Percentiles rank a stretch among this genome's conserved stretches.
phyloP scores from a whole-genome alignment of 768 basidiomycete species.

The Hericium alpestre region DNA sequence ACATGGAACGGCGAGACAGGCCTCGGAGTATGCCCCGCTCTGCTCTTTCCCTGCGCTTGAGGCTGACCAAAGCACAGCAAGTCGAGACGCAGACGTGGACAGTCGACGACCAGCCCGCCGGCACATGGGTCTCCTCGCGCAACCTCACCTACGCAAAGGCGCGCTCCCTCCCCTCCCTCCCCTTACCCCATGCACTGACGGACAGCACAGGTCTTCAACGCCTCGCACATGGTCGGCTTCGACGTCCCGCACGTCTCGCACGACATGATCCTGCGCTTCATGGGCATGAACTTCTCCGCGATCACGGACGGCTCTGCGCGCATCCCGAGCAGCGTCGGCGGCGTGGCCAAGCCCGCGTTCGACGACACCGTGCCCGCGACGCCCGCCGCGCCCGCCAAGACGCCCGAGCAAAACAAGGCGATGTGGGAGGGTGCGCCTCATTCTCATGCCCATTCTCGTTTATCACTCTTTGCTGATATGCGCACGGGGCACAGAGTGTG shows the following conservation, averaged over 20 bases:
- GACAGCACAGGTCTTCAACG: constrained; percentile 62
- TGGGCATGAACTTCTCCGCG: constrained; percentile 79
- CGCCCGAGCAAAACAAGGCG: constrained; percentile 69
- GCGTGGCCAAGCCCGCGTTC: constrained; percentile 52
- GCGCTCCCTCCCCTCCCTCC: constrained; percentile 4
- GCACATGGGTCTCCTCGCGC: constrained; percentile 83
- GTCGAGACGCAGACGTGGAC: constrained; percentile 65
- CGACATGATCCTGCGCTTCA: constrained; percentile 98
- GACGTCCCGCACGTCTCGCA: constrained; percentile 83
- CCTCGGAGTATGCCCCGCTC: constrained; percentile 52
- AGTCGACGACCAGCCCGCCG: constrained; percentile 67
- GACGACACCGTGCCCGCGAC: constrained; percentile 31
- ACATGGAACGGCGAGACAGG: constrained; percentile 81
- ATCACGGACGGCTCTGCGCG: constrained; percentile 71
- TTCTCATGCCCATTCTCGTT: too few relatives aligned
- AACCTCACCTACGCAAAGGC: constrained; percentile 93
- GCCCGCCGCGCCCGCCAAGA: constrained; percentile 36
- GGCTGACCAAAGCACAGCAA: constrained; percentile 28
- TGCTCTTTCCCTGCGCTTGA: not conserved
- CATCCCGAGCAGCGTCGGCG: constrained; percentile 75
- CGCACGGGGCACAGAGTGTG: too few relatives aligned
- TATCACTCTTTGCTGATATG: too few relatives aligned
- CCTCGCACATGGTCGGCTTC: constrained; percentile 91
- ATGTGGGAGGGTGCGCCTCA: constrained; percentile 74
- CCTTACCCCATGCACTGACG: not conserved